phyloP scores from a whole-genome alignment of 2,329 filamentous ascomycete genomes.

The Ceratocystis alfenasii region DNA sequence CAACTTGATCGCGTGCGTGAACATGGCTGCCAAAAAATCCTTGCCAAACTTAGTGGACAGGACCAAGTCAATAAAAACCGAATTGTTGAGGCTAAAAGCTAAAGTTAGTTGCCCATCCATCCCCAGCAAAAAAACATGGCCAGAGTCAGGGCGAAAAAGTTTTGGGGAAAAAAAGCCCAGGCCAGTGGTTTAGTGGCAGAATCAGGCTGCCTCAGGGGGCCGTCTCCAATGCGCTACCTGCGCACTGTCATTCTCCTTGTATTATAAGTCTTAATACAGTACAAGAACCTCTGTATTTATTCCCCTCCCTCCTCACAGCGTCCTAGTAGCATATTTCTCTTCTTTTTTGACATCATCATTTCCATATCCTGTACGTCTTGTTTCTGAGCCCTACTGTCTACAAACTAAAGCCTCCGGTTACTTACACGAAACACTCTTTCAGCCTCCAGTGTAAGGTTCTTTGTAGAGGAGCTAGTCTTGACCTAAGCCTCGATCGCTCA shows the following conservation, averaged over 20 bases:
- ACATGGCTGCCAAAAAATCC: background rate
- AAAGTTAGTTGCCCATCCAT: background rate
- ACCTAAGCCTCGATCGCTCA: background rate
- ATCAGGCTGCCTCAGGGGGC: background rate
- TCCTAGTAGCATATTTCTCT: background rate
- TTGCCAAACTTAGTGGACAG: background rate
- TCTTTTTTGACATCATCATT: background rate
- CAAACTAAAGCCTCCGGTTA: background rate
- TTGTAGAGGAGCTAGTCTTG: background rate
- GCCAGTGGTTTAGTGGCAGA: background rate
- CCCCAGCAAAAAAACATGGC: slow-evolving; percentile 4
- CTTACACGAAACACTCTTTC: background rate
- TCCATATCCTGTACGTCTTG: background rate
- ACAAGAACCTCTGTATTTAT: background rate
- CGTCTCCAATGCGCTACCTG: background rate
- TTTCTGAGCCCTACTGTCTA: background rate
- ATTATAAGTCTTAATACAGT: slow-evolving; percentile 1
- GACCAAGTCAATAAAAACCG: background rate
- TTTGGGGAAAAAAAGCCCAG: slow-evolving; percentile 10
- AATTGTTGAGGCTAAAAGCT: background rate
- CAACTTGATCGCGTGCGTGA: background rate
- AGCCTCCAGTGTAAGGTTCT: background rate
- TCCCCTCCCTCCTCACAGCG: background rate
- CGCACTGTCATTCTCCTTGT: background rate
- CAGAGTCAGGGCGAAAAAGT: background rate